A percentile compares a stretch with the other conserved stretches of the same genome.
phyloP scores from a whole-genome alignment of 306 rosid genomes.

The Cicer pinnatifidum region DNA sequence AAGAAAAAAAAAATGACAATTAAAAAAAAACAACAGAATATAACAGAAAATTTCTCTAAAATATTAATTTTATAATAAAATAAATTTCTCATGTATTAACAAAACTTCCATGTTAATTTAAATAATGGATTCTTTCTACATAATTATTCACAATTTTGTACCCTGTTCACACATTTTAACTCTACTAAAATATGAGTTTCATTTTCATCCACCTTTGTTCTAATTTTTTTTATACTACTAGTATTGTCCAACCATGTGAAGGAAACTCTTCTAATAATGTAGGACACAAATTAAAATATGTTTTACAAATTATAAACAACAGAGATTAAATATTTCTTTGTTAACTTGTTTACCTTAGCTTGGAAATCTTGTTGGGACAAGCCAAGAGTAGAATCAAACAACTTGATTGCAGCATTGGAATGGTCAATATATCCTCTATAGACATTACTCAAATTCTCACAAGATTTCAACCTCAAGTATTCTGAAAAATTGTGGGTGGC shows the following conservation, averaged over 20 bases:
- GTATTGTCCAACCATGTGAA: too few relatives aligned
- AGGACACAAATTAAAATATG: background rate
- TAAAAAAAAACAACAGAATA: background rate
- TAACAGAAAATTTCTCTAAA: slow-evolving; percentile 1
- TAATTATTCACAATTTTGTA: too few relatives aligned
- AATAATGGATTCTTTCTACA: background rate
- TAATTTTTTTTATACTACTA: too few relatives aligned
- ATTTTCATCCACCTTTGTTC: too few relatives aligned
- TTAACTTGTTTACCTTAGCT: slow-evolving; percentile 54
- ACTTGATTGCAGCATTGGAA: slow-evolving; percentile 60
- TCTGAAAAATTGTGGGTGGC: slow-evolving; percentile 73
- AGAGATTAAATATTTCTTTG: background rate
- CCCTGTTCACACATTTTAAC: background rate
- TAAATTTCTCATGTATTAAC: background rate
- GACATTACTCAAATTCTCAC: slow-evolving; percentile 48
- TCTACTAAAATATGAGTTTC: too few relatives aligned
- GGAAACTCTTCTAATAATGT: too few relatives aligned
- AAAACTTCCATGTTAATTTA: background rate
- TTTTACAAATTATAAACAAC: background rate
- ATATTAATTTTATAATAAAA: background rate
- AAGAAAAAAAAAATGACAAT: too few relatives aligned
- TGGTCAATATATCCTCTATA: slow-evolving; percentile 67
- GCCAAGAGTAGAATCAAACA: slow-evolving; percentile 41
- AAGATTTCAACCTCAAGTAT: slow-evolving; percentile 53
- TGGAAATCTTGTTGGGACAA: slow-evolving; percentile 53